Percentiles rank a stretch among this genome's conserved stretches.
phyloP scores from a whole-genome alignment of 1,284 basidiomycete species.

The Puccinia triticina region DNA sequence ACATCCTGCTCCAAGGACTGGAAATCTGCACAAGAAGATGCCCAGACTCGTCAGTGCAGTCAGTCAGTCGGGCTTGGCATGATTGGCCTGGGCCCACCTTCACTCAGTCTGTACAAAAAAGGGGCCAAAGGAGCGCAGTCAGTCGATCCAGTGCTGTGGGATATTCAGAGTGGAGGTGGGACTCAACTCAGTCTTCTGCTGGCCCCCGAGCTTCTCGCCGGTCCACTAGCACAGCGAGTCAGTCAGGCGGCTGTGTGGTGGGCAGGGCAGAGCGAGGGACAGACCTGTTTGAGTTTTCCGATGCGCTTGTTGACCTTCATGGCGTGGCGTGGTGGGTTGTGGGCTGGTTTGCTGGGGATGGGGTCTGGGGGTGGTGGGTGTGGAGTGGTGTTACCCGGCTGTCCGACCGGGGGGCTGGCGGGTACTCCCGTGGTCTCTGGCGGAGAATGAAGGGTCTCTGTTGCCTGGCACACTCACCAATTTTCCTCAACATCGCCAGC shows the following conservation, averaged over 20 bases:
- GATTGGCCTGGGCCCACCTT: background rate
- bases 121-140: background rate
- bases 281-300: constrained; percentile 51
- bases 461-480: too few relatives aligned
- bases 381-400: background rate
- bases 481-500: too few relatives aligned
- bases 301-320: constrained; percentile 52
- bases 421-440: too few relatives aligned
- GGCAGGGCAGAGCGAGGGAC: background rate
- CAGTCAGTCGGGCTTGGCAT: background rate
- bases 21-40: constrained; percentile 23
- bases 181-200: constrained; percentile 51
- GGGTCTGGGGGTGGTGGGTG: background rate
- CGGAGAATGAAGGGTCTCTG: too few relatives aligned
- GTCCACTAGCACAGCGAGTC: constrained; percentile 37
- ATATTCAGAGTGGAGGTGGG: background rate
- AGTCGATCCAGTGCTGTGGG: background rate
- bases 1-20: constrained; percentile 51
- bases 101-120: constrained; percentile 4
- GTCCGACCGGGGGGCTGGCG: too few relatives aligned
- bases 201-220: constrained; percentile 50
- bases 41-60: background rate
- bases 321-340: background rate
- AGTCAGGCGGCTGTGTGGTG: background rate
- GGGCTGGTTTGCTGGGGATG: background rate